These are phyloP conservation scores for Brettanomyces custersianus DNA, from an alignment of 805 yeast species.

Conservation along the genomic window DNA sequence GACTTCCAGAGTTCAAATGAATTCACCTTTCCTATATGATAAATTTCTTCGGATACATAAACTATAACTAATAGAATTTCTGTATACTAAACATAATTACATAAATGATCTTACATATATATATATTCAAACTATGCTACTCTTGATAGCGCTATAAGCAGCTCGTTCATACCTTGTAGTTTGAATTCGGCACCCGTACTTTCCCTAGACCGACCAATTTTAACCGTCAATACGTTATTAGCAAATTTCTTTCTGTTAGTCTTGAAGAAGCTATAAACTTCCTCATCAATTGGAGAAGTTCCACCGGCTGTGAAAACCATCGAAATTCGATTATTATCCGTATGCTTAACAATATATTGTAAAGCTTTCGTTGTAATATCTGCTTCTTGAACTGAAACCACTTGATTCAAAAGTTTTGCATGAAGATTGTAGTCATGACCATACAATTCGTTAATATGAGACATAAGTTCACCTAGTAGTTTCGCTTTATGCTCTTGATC, in stretches of 20 bases:
- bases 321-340: conserved; percentile 20
- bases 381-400: conserved; percentile 63
- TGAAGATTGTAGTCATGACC: conserved; percentile 52
- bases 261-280: conserved; percentile 45
- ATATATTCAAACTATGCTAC: too few species aligned
- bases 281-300: conserved; percentile 60
- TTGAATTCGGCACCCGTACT: conserved; percentile 47
- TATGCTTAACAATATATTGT: conserved; percentile 36
- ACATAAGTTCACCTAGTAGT: conserved; percentile 75
- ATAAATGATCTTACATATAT: too few species aligned
- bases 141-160: conserved; percentile 40
- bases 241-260: conserved; percentile 29
- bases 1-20: background rate
- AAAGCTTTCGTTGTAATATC: conserved; percentile 51
- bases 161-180: conserved; percentile 62
- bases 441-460: conserved; percentile 73
- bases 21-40: background rate
- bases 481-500: conserved; percentile 55
- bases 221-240: conserved; percentile 47
- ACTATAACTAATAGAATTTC: background rate
- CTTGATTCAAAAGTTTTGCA: conserved; percentile 63
- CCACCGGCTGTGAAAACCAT: conserved; percentile 57
- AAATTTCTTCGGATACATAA: background rate
- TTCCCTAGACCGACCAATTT: conserved; percentile 34
- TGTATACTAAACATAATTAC: too few species aligned